These are phyloP conservation scores for Artemisia tridentata DNA, from an alignment of 129 eudicot genomes.

Conservation along the genomic window DNA sequence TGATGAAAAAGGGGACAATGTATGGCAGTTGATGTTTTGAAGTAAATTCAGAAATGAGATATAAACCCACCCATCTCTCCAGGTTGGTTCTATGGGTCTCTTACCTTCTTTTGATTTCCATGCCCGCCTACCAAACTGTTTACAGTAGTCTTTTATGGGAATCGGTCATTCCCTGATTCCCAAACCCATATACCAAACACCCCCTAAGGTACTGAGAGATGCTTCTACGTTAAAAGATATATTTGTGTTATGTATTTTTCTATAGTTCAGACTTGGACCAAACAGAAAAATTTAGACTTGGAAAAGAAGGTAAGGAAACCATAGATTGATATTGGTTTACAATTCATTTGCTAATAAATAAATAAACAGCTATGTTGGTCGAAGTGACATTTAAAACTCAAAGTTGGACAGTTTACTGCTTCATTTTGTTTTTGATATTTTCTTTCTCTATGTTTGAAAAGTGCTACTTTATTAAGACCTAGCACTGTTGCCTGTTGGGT, in stretches of 20 bases:
- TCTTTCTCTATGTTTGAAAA: not conserved
- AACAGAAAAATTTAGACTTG: not conserved
- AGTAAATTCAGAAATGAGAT: no score
- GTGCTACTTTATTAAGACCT: not conserved
- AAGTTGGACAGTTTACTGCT: not conserved
- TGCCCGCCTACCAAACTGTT: no score
- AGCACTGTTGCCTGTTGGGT: not conserved
- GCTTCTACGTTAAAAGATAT: not conserved
- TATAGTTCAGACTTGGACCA: not conserved
- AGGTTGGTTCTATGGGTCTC: no score
- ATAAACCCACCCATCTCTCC: no score
- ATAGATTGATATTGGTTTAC: no score
- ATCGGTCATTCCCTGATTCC: no score
- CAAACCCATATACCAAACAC: no score
- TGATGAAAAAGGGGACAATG: no score
- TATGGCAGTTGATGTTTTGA: no score
- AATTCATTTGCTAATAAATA: not conserved
- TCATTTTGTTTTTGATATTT: not conserved
- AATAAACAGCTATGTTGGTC: not conserved
- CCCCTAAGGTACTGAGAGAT: not conserved
- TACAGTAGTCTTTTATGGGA: no score
- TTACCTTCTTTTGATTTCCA: no score
- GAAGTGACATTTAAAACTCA: not conserved
- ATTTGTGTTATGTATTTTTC: not conserved
- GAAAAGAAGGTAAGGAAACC: not conserved